These are phyloP conservation scores for Abelmoschus esculentus DNA, from an alignment of 345 rosid species.

Conservation along the genomic window DNA sequence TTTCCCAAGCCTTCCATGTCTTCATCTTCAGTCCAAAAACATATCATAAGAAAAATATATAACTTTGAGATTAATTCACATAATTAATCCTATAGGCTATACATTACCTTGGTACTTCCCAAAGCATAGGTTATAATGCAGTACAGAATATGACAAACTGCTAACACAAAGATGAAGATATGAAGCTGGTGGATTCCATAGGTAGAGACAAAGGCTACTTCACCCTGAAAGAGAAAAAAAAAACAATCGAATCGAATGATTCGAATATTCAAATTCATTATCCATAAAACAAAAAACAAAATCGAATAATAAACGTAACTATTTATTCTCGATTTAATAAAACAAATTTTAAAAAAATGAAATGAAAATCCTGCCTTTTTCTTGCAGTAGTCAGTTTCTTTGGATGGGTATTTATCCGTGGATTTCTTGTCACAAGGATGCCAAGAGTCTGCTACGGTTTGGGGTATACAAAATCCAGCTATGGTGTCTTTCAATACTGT, in stretches of 20 bases:
- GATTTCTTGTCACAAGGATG: conserved; percentile 46
- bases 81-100: not conserved
- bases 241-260: not conserved
- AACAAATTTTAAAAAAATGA: too few species aligned
- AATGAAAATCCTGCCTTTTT: conserved; percentile 24
- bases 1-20: conserved; percentile 84
- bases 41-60: not conserved
- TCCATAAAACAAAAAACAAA: not conserved
- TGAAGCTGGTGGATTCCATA: conserved; percentile 78
- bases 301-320: not conserved
- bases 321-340: too few species aligned
- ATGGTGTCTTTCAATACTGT: conserved; percentile 33
- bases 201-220: conserved; percentile 57
- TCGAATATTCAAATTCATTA: not conserved
- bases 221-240: conserved; percentile 32
- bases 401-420: not conserved
- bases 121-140: conserved; percentile 51
- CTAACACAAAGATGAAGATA: conserved; percentile 70
- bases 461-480: conserved; percentile 45
- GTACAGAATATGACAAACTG: conserved; percentile 53
- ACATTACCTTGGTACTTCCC: conserved; percentile 54
- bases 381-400: conserved; percentile 27
- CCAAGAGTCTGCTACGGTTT: conserved; percentile 40
- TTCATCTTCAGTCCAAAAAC: conserved; percentile 52
- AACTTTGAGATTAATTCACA: too few species aligned